phyloP scores from a whole-genome alignment of 73 alveolate genomes.

The Tetrahymena thermophila region DNA sequence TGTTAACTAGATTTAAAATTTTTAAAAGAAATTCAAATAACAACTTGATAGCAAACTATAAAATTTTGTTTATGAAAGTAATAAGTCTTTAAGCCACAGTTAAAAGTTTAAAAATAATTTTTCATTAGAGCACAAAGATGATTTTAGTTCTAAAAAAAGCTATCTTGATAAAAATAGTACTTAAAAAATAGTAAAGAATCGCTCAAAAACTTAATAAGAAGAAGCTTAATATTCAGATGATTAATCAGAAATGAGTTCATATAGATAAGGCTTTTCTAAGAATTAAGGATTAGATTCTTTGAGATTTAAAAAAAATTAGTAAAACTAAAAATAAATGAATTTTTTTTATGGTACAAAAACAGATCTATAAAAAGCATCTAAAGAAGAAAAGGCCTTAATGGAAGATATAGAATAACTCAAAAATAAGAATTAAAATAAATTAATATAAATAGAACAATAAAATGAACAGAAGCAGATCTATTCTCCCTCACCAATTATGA shows the following conservation, averaged over 20 bases:
- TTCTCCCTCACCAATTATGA: neutral
- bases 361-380: neutral
- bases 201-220: neutral
- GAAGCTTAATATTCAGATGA: neutral
- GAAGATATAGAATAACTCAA: neutral
- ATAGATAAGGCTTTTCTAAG: neutral
- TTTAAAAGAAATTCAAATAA: neutral
- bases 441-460: neutral
- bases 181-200: neutral
- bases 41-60: no score
- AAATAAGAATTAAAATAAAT: neutral
- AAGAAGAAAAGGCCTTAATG: neutral
- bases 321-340: neutral
- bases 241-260: neutral
- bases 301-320: neutral
- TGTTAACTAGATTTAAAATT: neutral
- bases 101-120: no score
- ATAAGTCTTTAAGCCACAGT: neutral
- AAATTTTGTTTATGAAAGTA: neutral
- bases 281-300: neutral
- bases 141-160: neutral
- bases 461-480: neutral
- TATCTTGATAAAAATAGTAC: neutral
- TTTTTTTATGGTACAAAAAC: neutral
- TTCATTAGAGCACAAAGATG: neutral